Base-by-base conservation (phyloP, 2,329 filamentous ascomycete genomes). In the Sporothrix pseudoabietina region DNA sequence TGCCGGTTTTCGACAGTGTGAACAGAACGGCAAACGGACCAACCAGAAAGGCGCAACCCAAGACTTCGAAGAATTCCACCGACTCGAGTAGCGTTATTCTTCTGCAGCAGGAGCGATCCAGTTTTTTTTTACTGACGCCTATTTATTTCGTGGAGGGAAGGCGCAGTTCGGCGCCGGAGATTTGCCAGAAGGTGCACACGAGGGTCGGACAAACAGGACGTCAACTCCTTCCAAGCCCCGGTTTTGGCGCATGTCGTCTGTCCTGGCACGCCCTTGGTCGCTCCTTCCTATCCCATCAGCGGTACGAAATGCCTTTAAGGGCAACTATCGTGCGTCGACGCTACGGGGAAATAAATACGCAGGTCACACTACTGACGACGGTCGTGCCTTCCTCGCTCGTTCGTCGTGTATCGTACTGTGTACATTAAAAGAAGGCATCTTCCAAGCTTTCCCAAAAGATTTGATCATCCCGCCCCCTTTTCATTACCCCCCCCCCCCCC, bases 21-120 rank as follows among this genome's bases (percentile, higher is more conserved):
- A 54, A 69, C 22, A 52, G 44, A 22, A n/a, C 30, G 41, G n/a
- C 26, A 52, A 68, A 59, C 57, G 30, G n/a, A 19, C 57, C 57
- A 44, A 65, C 39, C 59, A 68, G 63, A 41, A 68, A 68, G 30
- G 63, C 52, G 59, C 61, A 47, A 66, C 12, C 61, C 44, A 49
- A 14, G 44, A 49, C 14, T 49, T 44, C 30, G 61, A 66, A 44
- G 39, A n/a, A 66, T 66, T 66, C 22, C 39, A 41, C 61, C 39
- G 61, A 66, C 61, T 66, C 39, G 39, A 30, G 61, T 47, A 65
- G 59, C 59, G 59, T 10, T 32, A 30, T 32, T 59, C n/a, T n/a
- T 59, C 30, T 65, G 19, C 59, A 63, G 35, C 35, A 65, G 35
- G 59, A 44, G 59, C 59, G 59, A 44, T 65, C 59, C 44, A 19